Conservation (phyloP, 768 basidiomycete genomes). For the Phaeotremella skinneri region DNA sequence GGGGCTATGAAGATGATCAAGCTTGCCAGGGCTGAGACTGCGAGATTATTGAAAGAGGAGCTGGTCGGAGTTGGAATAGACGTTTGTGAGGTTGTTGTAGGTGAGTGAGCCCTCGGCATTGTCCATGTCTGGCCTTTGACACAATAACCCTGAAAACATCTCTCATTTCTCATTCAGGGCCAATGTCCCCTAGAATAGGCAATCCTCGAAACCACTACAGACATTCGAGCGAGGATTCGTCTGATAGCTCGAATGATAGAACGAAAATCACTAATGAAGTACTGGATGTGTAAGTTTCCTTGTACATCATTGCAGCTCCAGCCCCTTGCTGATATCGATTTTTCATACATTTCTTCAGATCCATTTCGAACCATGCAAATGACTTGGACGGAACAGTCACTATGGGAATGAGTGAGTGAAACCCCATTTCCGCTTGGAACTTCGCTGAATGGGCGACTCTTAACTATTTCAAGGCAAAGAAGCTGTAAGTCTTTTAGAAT, state of each 20-base stretch:
- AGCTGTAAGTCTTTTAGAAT: conserved; percentile 5
- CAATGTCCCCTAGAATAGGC: conserved; percentile 19
- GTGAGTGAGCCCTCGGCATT: too few relatives aligned
- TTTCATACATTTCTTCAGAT: too few relatives aligned
- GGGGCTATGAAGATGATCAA: conserved; percentile 23
- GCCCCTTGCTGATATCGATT: background rate
- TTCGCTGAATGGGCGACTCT: too few relatives aligned
- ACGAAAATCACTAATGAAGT: background rate
- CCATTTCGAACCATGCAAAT: too few relatives aligned
- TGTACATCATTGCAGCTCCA: background rate
- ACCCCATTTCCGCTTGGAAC: too few relatives aligned
- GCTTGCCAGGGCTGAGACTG: conserved; percentile 20
- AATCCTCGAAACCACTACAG: conserved; percentile 8
- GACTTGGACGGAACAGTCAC: background rate
- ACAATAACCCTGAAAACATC: too few relatives aligned
- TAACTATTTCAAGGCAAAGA: conserved; percentile 2
- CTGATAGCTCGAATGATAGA: conserved; percentile 1
- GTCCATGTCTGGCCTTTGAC: background rate
- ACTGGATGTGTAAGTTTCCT: background rate
- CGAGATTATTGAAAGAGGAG: conserved; percentile 24
- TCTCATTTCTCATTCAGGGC: conserved; percentile 15
- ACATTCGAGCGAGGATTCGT: conserved; percentile 14
- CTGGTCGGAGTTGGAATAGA: conserved; percentile 25
- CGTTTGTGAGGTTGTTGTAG: conserved; percentile 41
- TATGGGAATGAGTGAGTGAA: background rate